A percentile compares a stretch with the other conserved stretches of the same genome.
Conservation (phyloP, 139 green algal species). For the Dunaliella sp. region DNA sequence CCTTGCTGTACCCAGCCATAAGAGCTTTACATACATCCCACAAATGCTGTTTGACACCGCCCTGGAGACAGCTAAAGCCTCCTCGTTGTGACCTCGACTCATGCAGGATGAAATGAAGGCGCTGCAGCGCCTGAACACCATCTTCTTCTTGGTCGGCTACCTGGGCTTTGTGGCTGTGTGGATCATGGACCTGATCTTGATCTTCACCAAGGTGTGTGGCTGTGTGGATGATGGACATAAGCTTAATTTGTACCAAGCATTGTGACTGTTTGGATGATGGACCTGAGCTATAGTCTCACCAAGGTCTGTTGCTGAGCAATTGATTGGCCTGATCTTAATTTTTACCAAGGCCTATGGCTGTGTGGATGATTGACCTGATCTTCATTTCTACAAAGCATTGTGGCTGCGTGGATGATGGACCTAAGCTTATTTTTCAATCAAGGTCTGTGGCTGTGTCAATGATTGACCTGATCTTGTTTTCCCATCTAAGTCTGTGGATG, state of each 20-base stretch:
- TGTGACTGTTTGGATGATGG: constrained; percentile 60
- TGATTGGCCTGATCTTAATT: constrained; percentile 30
- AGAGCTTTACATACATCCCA: too few relatives aligned
- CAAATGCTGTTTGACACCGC: too few relatives aligned
- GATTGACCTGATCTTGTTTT: constrained; percentile 52
- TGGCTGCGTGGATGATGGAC: constrained; percentile 1
- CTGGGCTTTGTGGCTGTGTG: constrained; percentile 66
- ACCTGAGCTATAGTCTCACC: constrained; percentile 49
- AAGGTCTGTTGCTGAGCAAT: neutral
- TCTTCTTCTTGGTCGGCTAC: constrained; percentile 64
- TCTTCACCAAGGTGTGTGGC: constrained; percentile 20
- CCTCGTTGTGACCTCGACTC: too few relatives aligned
- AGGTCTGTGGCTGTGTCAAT: constrained; percentile 66
- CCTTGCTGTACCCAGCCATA: too few relatives aligned
- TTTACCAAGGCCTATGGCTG: constrained; percentile 66
- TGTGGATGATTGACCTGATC: constrained; percentile 63
- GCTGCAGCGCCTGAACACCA: constrained; percentile 61
- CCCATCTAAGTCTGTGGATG: too few relatives aligned
- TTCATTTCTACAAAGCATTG: constrained; percentile 20
- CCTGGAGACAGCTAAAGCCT: too few relatives aligned
- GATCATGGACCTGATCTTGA: constrained; percentile 60
- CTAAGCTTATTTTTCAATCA: too few relatives aligned
- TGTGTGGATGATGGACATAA: constrained; percentile 26
- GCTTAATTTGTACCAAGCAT: too few relatives aligned
- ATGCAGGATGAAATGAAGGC: constrained; percentile 74